Conservation (phyloP, 805 yeast species). For the Ogataea ganodermae region DNA sequence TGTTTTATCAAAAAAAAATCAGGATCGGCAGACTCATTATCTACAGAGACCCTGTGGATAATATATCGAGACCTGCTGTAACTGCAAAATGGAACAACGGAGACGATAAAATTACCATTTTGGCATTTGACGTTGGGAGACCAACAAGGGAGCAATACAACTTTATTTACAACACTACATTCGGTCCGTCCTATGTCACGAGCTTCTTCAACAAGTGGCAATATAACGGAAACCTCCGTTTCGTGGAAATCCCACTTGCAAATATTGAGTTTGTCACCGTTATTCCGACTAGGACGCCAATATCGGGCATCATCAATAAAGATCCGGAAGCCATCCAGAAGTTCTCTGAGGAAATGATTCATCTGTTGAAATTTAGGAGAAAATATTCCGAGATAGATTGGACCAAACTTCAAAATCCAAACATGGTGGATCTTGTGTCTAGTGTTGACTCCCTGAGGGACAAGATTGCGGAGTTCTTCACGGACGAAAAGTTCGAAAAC, state of each 20-base stretch:
- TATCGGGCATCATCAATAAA: conserved; percentile 41
- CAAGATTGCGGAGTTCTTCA: conserved; percentile 26
- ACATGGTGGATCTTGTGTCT: conserved; percentile 38
- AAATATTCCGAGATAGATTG: conserved; percentile 49
- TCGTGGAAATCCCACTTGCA: conserved; percentile 42
- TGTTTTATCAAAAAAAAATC: conserved; percentile 50
- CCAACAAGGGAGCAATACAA: conserved; percentile 15
- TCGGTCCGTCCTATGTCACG: conserved; percentile 35
- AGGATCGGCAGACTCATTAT: conserved; percentile 59
- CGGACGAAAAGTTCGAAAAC: conserved; percentile 27
- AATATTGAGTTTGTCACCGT: conserved; percentile 47
- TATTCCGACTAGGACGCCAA: conserved; percentile 37
- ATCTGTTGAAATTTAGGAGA: conserved; percentile 40
- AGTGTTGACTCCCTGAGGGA: conserved; percentile 38
- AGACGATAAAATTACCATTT: conserved; percentile 37
- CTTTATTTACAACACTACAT: conserved; percentile 27
- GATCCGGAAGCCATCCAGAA: conserved; percentile 38
- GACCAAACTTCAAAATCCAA: conserved; percentile 36
- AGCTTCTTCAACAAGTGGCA: conserved; percentile 40
- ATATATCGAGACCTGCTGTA: conserved; percentile 52
- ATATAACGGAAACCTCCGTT: conserved; percentile 17
- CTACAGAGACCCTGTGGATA: conserved; percentile 46
- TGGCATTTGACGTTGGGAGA: conserved; percentile 46
- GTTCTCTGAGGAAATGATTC: conserved; percentile 38
- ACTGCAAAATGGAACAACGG: conserved; percentile 46